Evolutionary conservation across 1,284 basidiomycete species (phyloP).

Genomic region (Phenoliferia sp.): DNA sequence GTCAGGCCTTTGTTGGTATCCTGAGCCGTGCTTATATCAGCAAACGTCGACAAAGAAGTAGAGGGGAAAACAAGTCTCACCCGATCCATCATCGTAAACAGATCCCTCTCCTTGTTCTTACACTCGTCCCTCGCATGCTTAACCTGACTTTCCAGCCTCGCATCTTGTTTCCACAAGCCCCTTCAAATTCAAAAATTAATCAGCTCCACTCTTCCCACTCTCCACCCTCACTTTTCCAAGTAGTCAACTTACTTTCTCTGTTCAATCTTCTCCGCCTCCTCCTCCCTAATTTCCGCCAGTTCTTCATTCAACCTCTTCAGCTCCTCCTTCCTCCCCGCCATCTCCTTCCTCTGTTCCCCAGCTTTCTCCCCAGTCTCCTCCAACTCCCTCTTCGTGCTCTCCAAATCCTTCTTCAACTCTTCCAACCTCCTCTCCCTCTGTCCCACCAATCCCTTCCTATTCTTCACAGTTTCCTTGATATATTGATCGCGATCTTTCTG

Average conservation of each 20-base stretch:
- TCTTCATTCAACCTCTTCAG: conserved; percentile 34
- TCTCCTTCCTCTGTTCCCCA: conserved; percentile 23
- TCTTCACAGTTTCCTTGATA: conserved; percentile 65
- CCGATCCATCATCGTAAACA: conserved; percentile 93
- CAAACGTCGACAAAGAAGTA: neutral
- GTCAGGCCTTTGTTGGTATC: conserved; percentile 62
- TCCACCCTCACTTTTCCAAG: neutral
- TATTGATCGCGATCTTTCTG: conserved; percentile 75
- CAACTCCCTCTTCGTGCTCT: conserved; percentile 50
- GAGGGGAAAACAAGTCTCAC: conserved; percentile 49
- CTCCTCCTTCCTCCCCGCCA: conserved; percentile 41
- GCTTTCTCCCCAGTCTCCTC: conserved; percentile 50
- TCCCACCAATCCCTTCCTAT: conserved; percentile 54
- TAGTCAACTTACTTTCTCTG: conserved; percentile 59
- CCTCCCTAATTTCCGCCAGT: conserved; percentile 57
- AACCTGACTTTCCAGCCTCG: conserved; percentile 73
- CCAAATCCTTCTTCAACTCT: conserved; percentile 46
- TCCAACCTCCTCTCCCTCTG: conserved; percentile 50
- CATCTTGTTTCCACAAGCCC: conserved; percentile 91
- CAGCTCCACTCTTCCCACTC: neutral
- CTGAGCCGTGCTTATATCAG: conserved; percentile 44
- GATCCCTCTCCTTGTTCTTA: conserved; percentile 66
- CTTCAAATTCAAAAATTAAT: conserved; percentile 35
- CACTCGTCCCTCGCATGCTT: conserved; percentile 74
- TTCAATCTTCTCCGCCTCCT: conserved; percentile 68